Base-by-base conservation (phyloP, 2,329 filamentous ascomycete genomes). In the Claviceps monticola region DNA sequence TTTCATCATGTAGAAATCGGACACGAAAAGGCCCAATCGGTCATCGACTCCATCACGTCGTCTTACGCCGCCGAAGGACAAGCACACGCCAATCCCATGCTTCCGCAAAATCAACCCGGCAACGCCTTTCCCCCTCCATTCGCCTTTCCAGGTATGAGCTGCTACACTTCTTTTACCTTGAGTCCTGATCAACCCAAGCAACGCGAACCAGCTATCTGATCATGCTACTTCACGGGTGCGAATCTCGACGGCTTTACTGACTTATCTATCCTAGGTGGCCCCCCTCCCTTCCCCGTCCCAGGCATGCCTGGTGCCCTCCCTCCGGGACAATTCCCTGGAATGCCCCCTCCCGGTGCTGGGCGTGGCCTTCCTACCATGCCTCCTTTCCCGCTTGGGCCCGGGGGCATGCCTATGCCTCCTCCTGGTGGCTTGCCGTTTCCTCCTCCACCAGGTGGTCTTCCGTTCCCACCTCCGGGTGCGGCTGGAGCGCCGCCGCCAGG, bases 31-130 rank as follows among this genome's bases (percentile, higher is more conserved):
- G 91, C 93, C 54, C 93, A 98, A 71, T 93, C 86, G 48, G 93
- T 98, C 61, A 98, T 98, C 66, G 93, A 98, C 73, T 91, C 86
- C 61, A 98, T 98, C 70, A 97, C 93, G 43, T 88, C 83, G 44
- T 95, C 90, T 41, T 97, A 98, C 72, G 88, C 87, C 57, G 89
- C 88, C 60, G 93, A 95, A 72, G 93, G 93, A 62, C 89, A 96
- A 68, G 82, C 84, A 57, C 81, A 83, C 63, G 81, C 82, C 55
- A 96, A 95, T 68, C 90, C 86, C 49, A 88, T 93, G 81, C 80
- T 91, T 48, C 78, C 75, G 11, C 79, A 82, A 62, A 82, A 82
- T 68, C 82, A 83, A 64, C 79, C 79, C 48, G 75, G 76, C 56
- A 72, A 71, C 23, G 68, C 68, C 59, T 67, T 70, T 56, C 66